Evolutionary conservation across 2,329 filamentous ascomycete species (phyloP), one percentile per base, ranked within the genome.

Genomic region (Mycosphaerelloides madeirae): DNA sequence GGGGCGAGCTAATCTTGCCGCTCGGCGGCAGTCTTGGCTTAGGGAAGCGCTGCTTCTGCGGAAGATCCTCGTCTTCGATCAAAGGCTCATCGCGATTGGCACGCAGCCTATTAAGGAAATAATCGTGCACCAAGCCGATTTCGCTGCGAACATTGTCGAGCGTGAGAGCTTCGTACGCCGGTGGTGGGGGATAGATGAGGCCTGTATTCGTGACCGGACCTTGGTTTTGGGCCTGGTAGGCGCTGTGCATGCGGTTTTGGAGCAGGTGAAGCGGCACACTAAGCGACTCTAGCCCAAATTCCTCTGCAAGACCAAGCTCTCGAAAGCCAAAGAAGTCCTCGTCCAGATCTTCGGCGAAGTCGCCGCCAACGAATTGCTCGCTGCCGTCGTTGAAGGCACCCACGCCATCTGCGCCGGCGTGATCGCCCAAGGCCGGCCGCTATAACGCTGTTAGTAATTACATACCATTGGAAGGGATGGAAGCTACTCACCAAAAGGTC

Each of bases 261-360:
- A 98, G 79, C 15, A 98, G 79, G 69, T 98, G 93, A 46, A 98
- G 76, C 18, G 94, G 93, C 29, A 98, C 93, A 41, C 87, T 90
- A 49, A 97, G 79, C 55, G 85, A 85, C 25, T 91, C 84, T 50
- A 93, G 76, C 14, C 90, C 90, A 63, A 97, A 85, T 64, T 98
- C 93, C 57, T 83, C 84, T 60, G 95, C 89, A 46, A 98, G 77
- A 33, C 93, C 93, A 35, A 98, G 79, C 48, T 95, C 90, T 63
- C 89, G 90, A 78, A 98, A 97, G 20, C 93, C 93, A 61, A 98
- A 98, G 78, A 96, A 98, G 69, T 98, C 93, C 72, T 98, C 93
- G 49, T 90, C 91, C 11, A 98, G 85, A 57, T 98, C 93, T 64
- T 96, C 93, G 1, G 93, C 93, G 65, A 98, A 98, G 66, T 98